These are phyloP conservation scores for Avena insularis DNA, from an alignment of 176 grass and related monocot genomes.

Conservation along the genomic window DNA sequence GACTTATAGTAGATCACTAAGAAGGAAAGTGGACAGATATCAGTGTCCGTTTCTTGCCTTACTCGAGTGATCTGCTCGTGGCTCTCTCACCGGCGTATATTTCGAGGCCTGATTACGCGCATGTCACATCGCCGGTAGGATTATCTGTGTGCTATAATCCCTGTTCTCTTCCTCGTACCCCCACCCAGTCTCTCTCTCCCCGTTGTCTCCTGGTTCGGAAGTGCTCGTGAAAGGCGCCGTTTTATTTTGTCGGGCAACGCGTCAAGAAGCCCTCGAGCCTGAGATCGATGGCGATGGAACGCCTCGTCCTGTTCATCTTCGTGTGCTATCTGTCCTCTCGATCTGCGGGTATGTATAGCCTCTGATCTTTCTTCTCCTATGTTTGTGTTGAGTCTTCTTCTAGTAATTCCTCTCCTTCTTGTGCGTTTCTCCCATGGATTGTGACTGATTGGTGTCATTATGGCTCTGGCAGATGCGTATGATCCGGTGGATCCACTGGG, in stretches of 20 bases:
- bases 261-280: background rate
- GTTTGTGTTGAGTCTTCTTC: background rate
- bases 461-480: conserved; percentile 53
- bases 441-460: background rate
- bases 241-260: background rate
- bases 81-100: conserved; percentile 33
- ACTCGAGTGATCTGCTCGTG: background rate
- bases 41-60: conserved; percentile 8
- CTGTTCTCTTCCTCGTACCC: conserved; percentile 44
- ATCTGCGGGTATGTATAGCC: conserved; percentile 42
- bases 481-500: conserved; percentile 69
- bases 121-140: conserved; percentile 33
- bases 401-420: background rate
- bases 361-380: background rate
- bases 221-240: background rate
- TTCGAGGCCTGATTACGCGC: conserved; percentile 39
- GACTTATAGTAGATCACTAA: background rate
- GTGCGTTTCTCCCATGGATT: background rate
- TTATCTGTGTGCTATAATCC: background rate
- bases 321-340: conserved; percentile 15
- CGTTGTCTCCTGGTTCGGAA: conserved; percentile 22
- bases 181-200: conserved; percentile 13
- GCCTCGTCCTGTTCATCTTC: conserved; percentile 30
- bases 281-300: background rate
- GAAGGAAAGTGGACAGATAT: conserved; percentile 32